Conservation (phyloP, 371 early-diverging fungal species). For the Haplosporangium sp. region DNA sequence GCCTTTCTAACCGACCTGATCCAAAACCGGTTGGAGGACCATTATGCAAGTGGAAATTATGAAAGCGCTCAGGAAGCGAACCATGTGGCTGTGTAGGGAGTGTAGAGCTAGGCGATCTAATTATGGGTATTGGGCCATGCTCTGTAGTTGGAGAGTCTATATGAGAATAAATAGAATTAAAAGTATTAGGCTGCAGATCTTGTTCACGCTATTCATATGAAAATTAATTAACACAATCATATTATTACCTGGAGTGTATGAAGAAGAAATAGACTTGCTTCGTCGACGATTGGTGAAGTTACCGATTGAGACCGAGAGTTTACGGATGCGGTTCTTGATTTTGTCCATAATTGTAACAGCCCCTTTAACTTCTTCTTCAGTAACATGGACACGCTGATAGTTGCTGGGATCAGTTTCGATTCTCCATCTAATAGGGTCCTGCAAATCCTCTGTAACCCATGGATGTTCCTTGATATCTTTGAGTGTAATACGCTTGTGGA, state of each 20-base stretch:
- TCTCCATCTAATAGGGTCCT: slow-evolving; percentile 71
- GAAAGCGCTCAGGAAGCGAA: slow-evolving; percentile 45
- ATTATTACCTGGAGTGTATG: slow-evolving; percentile 34
- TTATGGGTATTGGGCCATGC: slow-evolving; percentile 35
- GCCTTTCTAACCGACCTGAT: slow-evolving; percentile 21
- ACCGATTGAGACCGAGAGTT: slow-evolving; percentile 69
- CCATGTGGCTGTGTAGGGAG: slow-evolving; percentile 10
- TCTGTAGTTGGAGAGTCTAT: slow-evolving; percentile 44
- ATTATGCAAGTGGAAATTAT: slow-evolving; percentile 26
- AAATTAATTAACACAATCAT: background rate
- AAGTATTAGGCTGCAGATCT: background rate
- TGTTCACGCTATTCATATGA: background rate
- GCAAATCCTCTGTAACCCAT: slow-evolving; percentile 85
- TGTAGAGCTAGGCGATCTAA: slow-evolving; percentile 23
- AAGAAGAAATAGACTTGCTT: slow-evolving; percentile 43
- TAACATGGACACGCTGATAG: slow-evolving; percentile 67
- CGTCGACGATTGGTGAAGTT: slow-evolving; percentile 50
- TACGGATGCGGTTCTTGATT: slow-evolving; percentile 64
- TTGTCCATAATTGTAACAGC: slow-evolving; percentile 64
- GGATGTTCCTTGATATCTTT: slow-evolving; percentile 89
- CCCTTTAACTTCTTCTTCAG: slow-evolving; percentile 78
- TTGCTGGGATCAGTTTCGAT: slow-evolving; percentile 71
- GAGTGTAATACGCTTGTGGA: slow-evolving; percentile 83
- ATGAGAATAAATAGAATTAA: background rate
- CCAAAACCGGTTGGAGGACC: slow-evolving; percentile 20